phyloP scores from a whole-genome alignment of 2,329 filamentous ascomycete species.

The Phialocephala subalpina region DNA sequence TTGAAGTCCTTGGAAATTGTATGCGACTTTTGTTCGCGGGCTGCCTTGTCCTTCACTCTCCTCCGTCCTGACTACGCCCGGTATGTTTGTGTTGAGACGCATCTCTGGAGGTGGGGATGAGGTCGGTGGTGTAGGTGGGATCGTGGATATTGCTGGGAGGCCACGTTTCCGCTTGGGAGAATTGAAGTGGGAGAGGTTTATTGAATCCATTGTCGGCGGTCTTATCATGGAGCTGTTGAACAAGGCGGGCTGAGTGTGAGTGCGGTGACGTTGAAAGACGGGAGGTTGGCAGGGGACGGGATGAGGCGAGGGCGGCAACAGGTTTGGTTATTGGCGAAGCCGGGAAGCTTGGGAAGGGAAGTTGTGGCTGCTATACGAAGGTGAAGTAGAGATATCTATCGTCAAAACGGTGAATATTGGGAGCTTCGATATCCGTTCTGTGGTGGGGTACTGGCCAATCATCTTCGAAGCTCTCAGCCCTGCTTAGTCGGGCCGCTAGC shows the following conservation, averaged over 20 bases:
- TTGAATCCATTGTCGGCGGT: conserved; percentile 12
- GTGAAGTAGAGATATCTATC: not conserved
- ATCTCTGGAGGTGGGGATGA: conserved; percentile 31
- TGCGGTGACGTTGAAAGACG: not conserved
- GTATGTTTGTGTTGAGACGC: conserved; percentile 28
- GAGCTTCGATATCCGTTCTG: not conserved
- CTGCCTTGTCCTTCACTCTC: conserved; percentile 29
- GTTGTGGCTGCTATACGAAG: not conserved
- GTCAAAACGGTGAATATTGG: not conserved
- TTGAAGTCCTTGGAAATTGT: conserved; percentile 42
- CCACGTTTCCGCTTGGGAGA: conserved; percentile 33
- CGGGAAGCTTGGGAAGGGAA: not conserved
- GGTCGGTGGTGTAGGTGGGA: conserved; percentile 32
- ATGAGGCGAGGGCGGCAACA: not conserved
- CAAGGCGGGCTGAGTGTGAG: not conserved
- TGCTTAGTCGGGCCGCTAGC: not conserved
- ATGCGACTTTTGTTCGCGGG: conserved; percentile 43
- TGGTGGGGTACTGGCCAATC: not conserved
- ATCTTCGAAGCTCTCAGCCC: not conserved
- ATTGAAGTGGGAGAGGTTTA: conserved; percentile 9
- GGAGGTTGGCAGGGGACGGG: not conserved
- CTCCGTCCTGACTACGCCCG: conserved; percentile 16
- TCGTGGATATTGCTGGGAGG: conserved; percentile 22
- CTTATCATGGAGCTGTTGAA: not conserved
- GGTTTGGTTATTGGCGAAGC: not conserved